Evolutionary conservation across 225 moss, liverwort and hornwort genomes (phyloP).

Genomic region (Polytrichum formosum): DNA sequence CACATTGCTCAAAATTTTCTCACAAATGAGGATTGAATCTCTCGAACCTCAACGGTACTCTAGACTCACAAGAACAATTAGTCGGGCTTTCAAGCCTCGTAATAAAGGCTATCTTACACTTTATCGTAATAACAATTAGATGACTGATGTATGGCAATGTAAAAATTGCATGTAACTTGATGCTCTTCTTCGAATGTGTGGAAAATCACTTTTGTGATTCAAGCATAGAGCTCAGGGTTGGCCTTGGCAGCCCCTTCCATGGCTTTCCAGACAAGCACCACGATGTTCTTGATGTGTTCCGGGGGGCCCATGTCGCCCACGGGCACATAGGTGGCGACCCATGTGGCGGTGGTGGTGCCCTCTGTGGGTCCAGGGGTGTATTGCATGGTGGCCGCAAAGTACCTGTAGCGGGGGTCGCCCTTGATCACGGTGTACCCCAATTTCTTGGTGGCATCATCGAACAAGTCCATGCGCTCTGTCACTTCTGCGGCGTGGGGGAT

Average conservation of each 20-base stretch:
- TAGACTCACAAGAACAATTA: too few species aligned
- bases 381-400: slow-evolving; percentile 26
- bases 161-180: too few species aligned
- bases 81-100: too few species aligned
- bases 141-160: too few species aligned
- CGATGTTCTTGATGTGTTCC: slow-evolving; percentile 21
- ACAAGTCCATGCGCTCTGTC: slow-evolving; percentile 28
- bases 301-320: slow-evolving; percentile 25
- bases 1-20: too few species aligned
- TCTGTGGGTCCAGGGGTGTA: slow-evolving; percentile 3
- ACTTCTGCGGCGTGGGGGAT: slow-evolving; percentile 15
- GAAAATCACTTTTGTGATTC: too few species aligned
- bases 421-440: slow-evolving; percentile 26
- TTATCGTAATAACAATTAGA: too few species aligned
- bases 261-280: slow-evolving; percentile 17
- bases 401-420: slow-evolving; percentile 35
- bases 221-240: slow-evolving; percentile 11
- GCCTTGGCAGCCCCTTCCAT: slow-evolving; percentile 9
- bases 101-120: too few species aligned
- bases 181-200: too few species aligned
- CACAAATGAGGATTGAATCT: too few species aligned
- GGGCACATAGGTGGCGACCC: slow-evolving; percentile 31
- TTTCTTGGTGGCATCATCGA: slow-evolving; percentile 18
- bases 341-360: slow-evolving; percentile 11
- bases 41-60: too few species aligned